phyloP scores from a whole-genome alignment of 805 yeast species.

The Phaffomyces antillensis region DNA sequence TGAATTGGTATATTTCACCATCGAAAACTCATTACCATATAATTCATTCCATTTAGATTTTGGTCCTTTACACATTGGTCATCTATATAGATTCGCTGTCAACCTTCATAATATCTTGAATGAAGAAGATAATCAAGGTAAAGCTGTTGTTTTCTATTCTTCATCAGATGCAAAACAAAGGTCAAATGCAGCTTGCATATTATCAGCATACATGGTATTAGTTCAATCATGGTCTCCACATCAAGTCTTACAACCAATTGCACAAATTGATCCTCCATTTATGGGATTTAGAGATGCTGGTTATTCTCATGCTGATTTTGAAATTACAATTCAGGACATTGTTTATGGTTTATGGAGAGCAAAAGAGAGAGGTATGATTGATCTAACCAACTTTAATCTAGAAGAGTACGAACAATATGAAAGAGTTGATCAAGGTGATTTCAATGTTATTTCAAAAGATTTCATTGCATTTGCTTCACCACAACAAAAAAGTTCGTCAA shows the following conservation, averaged over 20 bases:
- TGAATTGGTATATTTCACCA: conserved; percentile 77
- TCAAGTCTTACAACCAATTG: conserved; percentile 89
- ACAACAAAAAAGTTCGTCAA: conserved; percentile 48
- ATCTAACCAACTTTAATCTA: conserved; percentile 76
- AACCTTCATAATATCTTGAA: conserved; percentile 86
- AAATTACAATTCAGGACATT: conserved; percentile 86
- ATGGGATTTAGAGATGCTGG: conserved; percentile 98
- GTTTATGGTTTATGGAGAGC: conserved; percentile 98
- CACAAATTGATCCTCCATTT: conserved; percentile 88
- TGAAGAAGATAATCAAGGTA: conserved; percentile 74
- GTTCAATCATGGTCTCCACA: conserved; percentile 99
- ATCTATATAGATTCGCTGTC: conserved; percentile 90
- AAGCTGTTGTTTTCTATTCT: conserved; percentile 88
- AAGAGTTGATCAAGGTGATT: conserved; percentile 95
- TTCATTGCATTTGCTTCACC: conserved; percentile 98
- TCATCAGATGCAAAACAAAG: conserved; percentile 73
- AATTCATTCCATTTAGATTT: conserved; percentile 95
- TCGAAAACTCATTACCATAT: conserved; percentile 87
- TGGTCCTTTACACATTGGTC: conserved; percentile 94
- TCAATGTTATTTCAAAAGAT: conserved; percentile 84
- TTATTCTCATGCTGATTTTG: conserved; percentile 91
- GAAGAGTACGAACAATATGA: conserved; percentile 95
- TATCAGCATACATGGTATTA: conserved; percentile 90
- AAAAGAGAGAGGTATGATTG: conserved; percentile 83
- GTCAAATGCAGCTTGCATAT: conserved; percentile 89